phyloP scores from a whole-genome alignment of 2,329 filamentous ascomycete species.

The Penicillium sp. region DNA sequence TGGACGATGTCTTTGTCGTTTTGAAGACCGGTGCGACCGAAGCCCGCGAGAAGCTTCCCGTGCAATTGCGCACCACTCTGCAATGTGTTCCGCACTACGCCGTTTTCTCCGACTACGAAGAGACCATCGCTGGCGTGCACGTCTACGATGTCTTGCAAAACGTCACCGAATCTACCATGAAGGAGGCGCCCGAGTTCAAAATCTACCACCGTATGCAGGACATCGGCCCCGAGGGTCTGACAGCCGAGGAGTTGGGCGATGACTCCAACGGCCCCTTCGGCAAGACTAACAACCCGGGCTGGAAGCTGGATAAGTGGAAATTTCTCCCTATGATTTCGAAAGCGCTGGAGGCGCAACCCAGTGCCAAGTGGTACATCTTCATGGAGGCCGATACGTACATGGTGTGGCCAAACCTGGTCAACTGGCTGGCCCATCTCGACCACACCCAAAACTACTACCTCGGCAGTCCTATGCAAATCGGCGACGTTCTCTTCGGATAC shows the following conservation, averaged over 20 bases:
- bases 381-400: slow-evolving; percentile 60
- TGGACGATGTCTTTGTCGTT: slow-evolving; percentile 30
- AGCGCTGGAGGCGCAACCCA: slow-evolving; percentile 43
- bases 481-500: slow-evolving; percentile 51
- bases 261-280: slow-evolving; percentile 36
- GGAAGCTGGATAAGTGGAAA: slow-evolving; percentile 60
- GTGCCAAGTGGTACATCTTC: slow-evolving; percentile 60
- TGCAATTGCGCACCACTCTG: slow-evolving; percentile 31
- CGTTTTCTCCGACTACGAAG: slow-evolving; percentile 34
- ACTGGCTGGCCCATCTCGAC: slow-evolving; percentile 54
- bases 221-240: slow-evolving; percentile 44
- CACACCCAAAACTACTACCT: slow-evolving; percentile 50
- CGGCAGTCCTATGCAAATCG: slow-evolving; percentile 55
- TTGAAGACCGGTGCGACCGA: slow-evolving; percentile 34
- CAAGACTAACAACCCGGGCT: slow-evolving; percentile 47
- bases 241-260: slow-evolving; percentile 28
- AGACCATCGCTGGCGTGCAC: slow-evolving; percentile 27
- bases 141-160: slow-evolving; percentile 29
- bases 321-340: slow-evolving; percentile 56
- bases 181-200: slow-evolving; percentile 46
- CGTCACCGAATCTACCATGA: slow-evolving; percentile 21
- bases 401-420: slow-evolving; percentile 53
- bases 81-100: slow-evolving; percentile 31
- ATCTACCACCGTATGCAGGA: slow-evolving; percentile 51
- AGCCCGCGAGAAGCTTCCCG: slow-evolving; percentile 29